These are phyloP conservation scores for Barnettozyma pratensis DNA, from an alignment of 805 yeast species.

Conservation along the genomic window DNA sequence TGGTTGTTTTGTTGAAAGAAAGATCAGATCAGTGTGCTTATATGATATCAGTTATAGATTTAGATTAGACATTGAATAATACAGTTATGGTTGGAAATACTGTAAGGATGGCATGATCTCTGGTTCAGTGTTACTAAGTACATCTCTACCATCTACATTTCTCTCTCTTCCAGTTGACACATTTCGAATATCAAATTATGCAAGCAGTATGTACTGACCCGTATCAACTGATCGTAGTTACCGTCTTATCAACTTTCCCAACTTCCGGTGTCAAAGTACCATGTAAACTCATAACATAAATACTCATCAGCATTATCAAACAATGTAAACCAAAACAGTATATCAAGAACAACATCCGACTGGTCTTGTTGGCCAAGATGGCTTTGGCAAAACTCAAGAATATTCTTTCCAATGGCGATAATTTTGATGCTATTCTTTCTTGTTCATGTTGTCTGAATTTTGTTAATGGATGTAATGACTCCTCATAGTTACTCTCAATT, in stretches of 20 bases:
- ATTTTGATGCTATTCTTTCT: slow-evolving; percentile 62
- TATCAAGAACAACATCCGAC: slow-evolving; percentile 65
- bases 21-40: too few species aligned
- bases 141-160: not conserved
- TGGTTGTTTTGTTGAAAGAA: too few species aligned
- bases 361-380: slow-evolving; percentile 66
- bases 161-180: too few species aligned
- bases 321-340: slow-evolving; percentile 76
- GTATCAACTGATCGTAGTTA: not conserved
- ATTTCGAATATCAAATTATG: not conserved
- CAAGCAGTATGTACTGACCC: not conserved
- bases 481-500: slow-evolving; percentile 64
- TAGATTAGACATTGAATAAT: not conserved
- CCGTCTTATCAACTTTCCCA: slow-evolving; percentile 17
- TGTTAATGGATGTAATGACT: slow-evolving; percentile 76
- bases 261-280: slow-evolving; percentile 42
- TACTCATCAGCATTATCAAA: slow-evolving; percentile 59
- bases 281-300: slow-evolving; percentile 45
- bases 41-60: not conserved
- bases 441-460: slow-evolving; percentile 74
- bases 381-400: slow-evolving; percentile 68
- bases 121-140: too few species aligned
- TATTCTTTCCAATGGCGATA: slow-evolving; percentile 77
- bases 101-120: too few species aligned
- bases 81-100: not conserved